Evolutionary conservation across 805 yeast genomes (phyloP).

Genomic region (Candida incommunis): DNA sequence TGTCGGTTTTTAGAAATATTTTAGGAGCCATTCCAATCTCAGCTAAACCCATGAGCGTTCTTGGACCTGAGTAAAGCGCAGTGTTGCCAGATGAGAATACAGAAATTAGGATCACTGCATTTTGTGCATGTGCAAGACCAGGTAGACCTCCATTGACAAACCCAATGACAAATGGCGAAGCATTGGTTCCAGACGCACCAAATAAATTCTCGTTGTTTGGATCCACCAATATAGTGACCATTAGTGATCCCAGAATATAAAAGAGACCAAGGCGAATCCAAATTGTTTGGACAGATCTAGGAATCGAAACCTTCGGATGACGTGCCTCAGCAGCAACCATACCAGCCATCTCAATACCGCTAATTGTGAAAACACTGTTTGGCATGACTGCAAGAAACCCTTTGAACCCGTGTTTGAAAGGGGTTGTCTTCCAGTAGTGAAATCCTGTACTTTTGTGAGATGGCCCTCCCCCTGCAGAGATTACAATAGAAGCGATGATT

Average conservation of each 20-base stretch:
- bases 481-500: constrained; percentile 44
- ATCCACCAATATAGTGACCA: constrained; percentile 55
- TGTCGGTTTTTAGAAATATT: constrained; percentile 49
- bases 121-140: constrained; percentile 56
- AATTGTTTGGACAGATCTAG: constrained; percentile 51
- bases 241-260: constrained; percentile 42
- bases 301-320: constrained; percentile 49
- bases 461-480: constrained; percentile 25
- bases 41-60: constrained; percentile 61
- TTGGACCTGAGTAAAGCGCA: constrained; percentile 61
- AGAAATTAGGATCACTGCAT: constrained; percentile 57
- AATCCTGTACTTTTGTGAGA: constrained; percentile 61
- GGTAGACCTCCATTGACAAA: constrained; percentile 47
- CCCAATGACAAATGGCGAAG: constrained; percentile 79
- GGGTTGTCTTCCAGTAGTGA: constrained; percentile 56
- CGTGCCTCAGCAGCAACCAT: constrained; percentile 58
- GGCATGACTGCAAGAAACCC: constrained; percentile 33
- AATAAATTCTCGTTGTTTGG: constrained; percentile 38
- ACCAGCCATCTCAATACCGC: constrained; percentile 54
- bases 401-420: constrained; percentile 33
- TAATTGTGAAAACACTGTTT: constrained; percentile 50
- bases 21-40: constrained; percentile 63
- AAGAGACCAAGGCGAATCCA: constrained; percentile 51
- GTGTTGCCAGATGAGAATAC: constrained; percentile 73
- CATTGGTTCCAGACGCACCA: constrained; percentile 28